Percentiles rank a stretch among this genome's conserved stretches.
Evolutionary conservation across 1,139 yeast species (phyloP).

Genomic region (Zygoascus hellenicus): DNA sequence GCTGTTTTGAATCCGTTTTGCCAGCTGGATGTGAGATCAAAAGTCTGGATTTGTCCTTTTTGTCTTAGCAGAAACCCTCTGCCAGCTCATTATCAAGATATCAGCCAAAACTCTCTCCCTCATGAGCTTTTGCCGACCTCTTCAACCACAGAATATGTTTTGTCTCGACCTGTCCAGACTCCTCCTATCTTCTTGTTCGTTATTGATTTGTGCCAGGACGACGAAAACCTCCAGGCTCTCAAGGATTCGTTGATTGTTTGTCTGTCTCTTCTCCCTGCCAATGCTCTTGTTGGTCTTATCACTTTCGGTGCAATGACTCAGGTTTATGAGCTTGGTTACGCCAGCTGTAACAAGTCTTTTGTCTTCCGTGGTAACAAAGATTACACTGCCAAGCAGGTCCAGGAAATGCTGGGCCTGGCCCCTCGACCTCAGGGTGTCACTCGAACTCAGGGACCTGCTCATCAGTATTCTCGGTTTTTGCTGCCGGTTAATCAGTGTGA

Average conservation of each 20-base stretch:
- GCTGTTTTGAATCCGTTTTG: conserved; percentile 82
- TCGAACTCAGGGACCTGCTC: conserved; percentile 30
- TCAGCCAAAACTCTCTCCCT: conserved; percentile 79
- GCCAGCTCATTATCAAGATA: conserved; percentile 84
- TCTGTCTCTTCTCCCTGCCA: conserved; percentile 81
- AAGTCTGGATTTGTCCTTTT: conserved; percentile 85
- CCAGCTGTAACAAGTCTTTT: conserved; percentile 69
- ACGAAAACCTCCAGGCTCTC: conserved; percentile 82
- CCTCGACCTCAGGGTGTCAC: conserved; percentile 35
- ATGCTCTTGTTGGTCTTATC: conserved; percentile 84
- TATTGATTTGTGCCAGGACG: conserved; percentile 91
- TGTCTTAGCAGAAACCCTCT: conserved; percentile 81
- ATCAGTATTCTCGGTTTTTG: conserved; percentile 60
- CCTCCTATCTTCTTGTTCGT: conserved; percentile 94
- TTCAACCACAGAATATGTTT: conserved; percentile 88
- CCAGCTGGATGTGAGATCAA: conserved; percentile 72
- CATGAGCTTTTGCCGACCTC: conserved; percentile 71
- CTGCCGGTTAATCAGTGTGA: conserved; percentile 84
- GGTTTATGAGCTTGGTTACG: conserved; percentile 84
- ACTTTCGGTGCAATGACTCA: conserved; percentile 95
- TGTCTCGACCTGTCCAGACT: conserved; percentile 78
- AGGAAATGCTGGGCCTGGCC: conserved; percentile 62
- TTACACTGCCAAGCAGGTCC: conserved; percentile 67
- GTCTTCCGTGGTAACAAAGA: conserved; percentile 94
- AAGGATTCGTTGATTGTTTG: conserved; percentile 82